A percentile compares a stretch with the other conserved stretches of the same genome.
Conservation (phyloP, 208 protist species). For the Leishmania tarentolae region DNA sequence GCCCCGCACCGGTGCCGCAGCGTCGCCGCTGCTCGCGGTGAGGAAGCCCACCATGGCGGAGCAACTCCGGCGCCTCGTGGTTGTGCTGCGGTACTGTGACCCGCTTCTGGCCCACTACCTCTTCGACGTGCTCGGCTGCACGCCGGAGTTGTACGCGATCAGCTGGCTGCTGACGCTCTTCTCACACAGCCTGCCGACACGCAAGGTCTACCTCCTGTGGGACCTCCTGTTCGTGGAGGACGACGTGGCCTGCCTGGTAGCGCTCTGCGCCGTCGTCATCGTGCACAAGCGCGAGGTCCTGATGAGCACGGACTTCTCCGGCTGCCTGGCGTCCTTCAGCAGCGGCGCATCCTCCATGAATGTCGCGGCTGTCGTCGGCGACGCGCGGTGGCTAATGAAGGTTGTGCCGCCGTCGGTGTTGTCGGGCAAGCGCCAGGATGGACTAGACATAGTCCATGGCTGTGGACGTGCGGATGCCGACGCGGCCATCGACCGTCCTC, state of each 20-base stretch:
- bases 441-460: neutral
- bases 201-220: conserved; percentile 93
- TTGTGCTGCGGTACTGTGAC: conserved; percentile 85
- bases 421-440: neutral
- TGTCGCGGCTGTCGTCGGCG: conserved; percentile 35
- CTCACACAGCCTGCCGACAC: conserved; percentile 82
- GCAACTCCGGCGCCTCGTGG: conserved; percentile 61
- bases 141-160: conserved; percentile 94
- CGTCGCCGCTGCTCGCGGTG: neutral
- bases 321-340: conserved; percentile 50
- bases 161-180: conserved; percentile 95
- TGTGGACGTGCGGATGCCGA: neutral
- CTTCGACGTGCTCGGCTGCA: conserved; percentile 72
- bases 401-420: conserved; percentile 36
- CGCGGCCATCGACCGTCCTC: neutral
- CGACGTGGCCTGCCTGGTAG: conserved; percentile 34
- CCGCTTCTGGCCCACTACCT: conserved; percentile 91
- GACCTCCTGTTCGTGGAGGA: conserved; percentile 83
- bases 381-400: conserved; percentile 45
- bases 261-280: conserved; percentile 44
- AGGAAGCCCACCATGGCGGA: conserved; percentile 67
- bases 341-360: conserved; percentile 32
- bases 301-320: conserved; percentile 51
- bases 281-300: conserved; percentile 45
- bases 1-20: neutral